phyloP scores from a whole-genome alignment of 176 grass and related monocot genomes.

The maize (Zea mays) region DNA sequence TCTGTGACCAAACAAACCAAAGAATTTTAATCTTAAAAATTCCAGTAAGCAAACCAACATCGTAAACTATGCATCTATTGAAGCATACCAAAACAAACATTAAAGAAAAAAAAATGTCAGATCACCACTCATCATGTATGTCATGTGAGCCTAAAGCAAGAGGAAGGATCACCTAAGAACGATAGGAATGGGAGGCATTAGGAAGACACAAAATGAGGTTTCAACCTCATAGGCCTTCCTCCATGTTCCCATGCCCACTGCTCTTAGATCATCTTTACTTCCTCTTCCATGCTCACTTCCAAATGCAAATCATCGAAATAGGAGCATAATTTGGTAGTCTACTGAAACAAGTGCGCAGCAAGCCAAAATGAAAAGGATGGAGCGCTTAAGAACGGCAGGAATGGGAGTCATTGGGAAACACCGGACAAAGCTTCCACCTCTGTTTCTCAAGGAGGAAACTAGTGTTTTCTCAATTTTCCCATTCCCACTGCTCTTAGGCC shows the following conservation, averaged over 20 bases:
- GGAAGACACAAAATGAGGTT: slow-evolving; percentile 18
- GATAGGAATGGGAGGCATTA: slow-evolving; percentile 40
- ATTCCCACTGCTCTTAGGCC: slow-evolving; percentile 43
- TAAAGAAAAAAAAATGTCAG: background rate
- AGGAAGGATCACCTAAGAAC: slow-evolving; percentile 30
- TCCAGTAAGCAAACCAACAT: background rate
- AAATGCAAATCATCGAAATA: background rate
- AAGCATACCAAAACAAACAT: background rate
- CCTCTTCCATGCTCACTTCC: slow-evolving; percentile 16
- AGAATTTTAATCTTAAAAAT: background rate
- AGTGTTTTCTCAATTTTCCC: slow-evolving; percentile 48
- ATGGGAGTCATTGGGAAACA: slow-evolving; percentile 45
- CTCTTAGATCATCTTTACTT: slow-evolving; percentile 37
- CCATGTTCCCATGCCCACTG: slow-evolving; percentile 34
- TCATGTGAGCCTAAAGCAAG: slow-evolving; percentile 22
- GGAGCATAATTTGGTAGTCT: background rate
- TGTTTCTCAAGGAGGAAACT: slow-evolving; percentile 11
- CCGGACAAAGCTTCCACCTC: slow-evolving; percentile 21
- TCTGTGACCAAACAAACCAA: background rate
- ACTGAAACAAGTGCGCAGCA: background rate
- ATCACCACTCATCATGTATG: background rate
- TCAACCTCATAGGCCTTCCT: slow-evolving; percentile 21
- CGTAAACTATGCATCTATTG: background rate
- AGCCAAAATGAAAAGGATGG: slow-evolving; percentile 42
- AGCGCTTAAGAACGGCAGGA: slow-evolving; percentile 40